Evolutionary conservation across 805 yeast species (phyloP).

Genomic region (Pichia rugopelliculosa): DNA sequence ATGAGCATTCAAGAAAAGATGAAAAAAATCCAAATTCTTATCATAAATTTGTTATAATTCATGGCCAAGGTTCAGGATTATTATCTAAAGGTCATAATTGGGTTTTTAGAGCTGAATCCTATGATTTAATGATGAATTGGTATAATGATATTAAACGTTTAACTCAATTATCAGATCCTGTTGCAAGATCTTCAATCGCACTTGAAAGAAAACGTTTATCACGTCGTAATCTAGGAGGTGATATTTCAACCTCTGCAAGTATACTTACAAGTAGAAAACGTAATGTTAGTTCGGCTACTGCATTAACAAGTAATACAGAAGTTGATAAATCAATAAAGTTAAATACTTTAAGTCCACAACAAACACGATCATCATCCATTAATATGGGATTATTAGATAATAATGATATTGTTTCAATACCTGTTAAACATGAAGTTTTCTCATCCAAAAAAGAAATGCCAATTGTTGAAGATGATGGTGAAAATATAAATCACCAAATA

Average conservation of each 20-base stretch:
- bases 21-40: conserved; percentile 43
- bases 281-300: conserved; percentile 12
- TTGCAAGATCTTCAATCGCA: conserved; percentile 45
- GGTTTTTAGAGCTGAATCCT: conserved; percentile 89
- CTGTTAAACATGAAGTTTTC: conserved; percentile 3
- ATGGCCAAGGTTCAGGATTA: conserved; percentile 66
- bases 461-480: neutral
- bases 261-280: conserved; percentile 14
- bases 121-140: conserved; percentile 78
- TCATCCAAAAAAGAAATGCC: neutral
- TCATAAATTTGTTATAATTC: conserved; percentile 72
- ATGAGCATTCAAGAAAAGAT: conserved; percentile 75
- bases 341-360: conserved; percentile 1
- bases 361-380: conserved; percentile 3
- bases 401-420: conserved; percentile 10
- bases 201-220: conserved; percentile 24
- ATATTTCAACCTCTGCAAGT: conserved; percentile 25
- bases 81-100: conserved; percentile 81
- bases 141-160: conserved; percentile 65
- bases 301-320: conserved; percentile 15
- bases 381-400: conserved; percentile 6
- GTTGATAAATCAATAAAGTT: neutral
- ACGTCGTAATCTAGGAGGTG: conserved; percentile 14
- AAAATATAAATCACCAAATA: neutral
- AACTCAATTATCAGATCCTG: conserved; percentile 55